Evolutionary conservation across 2,329 filamentous ascomycete genomes (phyloP), one percentile per base, ranked within the genome.

Genomic region (Fragosphaeria purpurea): DNA sequence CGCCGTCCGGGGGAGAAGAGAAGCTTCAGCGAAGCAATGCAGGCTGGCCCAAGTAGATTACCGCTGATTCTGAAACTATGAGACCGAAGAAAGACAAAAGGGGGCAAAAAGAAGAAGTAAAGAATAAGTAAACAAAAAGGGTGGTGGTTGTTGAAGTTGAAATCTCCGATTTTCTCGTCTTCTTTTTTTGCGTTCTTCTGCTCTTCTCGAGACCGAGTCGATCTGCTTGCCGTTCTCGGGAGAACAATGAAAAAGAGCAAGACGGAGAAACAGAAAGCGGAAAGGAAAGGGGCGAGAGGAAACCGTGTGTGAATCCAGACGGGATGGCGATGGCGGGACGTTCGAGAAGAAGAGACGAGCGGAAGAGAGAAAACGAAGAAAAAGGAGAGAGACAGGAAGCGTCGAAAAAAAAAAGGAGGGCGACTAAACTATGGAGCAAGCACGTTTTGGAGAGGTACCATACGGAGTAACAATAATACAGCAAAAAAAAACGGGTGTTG

Each of bases 101-200:
- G 39, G 43, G 51, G 41, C 13, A 30, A 54, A 51, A 53, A 42
- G 50, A 53, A 53, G 57, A 58, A 52, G 55, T 48, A 52, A 51
- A 39, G 46, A 50, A 48, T 44, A 52, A 41, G 47, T 41, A 30
- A 44, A 42, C 41, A 44, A 43, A 33, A 34, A 30, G 42, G 30
- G 42, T 9, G n/a, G 32, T 34, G 33, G 10, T 12, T 22, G 32
- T 1, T 9, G 34, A 42, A 42, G 7, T n/a, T 7, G n/a, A 5
- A n/a, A 9, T 6, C 12, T 30, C 41, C 10, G 12, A 6, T 42
- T 42, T 30, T n/a, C 41, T 42, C 22, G 22, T 22, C 22, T 22
- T 22, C 3, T 22, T 22, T 22, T 22, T 22, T 22, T 2, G 22
- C 22, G 22, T 22, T 22, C 22, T 22, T 22, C 22, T 22, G 22